Percentiles rank a stretch among this genome's conserved stretches.
Evolutionary conservation across 2,329 filamentous ascomycete species (phyloP).

Genomic region (Alternaria gansuensis): DNA sequence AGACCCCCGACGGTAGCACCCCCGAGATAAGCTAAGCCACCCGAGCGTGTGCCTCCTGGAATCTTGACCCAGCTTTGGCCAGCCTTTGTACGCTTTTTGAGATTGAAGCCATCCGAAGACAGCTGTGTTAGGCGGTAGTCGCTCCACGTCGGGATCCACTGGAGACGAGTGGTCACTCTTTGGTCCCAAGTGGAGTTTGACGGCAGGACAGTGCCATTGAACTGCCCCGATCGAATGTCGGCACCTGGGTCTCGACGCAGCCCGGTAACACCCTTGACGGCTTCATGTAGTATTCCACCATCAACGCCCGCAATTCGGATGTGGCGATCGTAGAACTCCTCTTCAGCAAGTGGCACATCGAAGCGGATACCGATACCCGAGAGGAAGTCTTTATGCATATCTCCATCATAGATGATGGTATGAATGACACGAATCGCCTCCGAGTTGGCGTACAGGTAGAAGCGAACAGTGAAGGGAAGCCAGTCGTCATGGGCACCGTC

Average conservation of each 20-base stretch:
- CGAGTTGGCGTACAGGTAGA: slow-evolving; percentile 68
- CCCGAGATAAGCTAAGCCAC: slow-evolving; percentile 67
- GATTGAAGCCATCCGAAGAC: slow-evolving; percentile 67
- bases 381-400: slow-evolving; percentile 62
- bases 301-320: slow-evolving; percentile 65
- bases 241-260: slow-evolving; percentile 65
- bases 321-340: slow-evolving; percentile 67
- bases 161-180: slow-evolving; percentile 57
- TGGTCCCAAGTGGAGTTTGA: slow-evolving; percentile 58
- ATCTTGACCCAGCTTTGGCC: slow-evolving; percentile 68
- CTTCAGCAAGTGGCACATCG: slow-evolving; percentile 62
- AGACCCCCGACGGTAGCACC: slow-evolving; percentile 66
- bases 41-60: slow-evolving; percentile 64
- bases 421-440: slow-evolving; percentile 65
- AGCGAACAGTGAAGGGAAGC: slow-evolving; percentile 65
- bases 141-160: slow-evolving; percentile 68
- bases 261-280: slow-evolving; percentile 68
- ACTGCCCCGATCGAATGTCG: slow-evolving; percentile 61
- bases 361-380: slow-evolving; percentile 65
- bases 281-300: slow-evolving; percentile 66
- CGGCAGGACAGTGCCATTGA: slow-evolving; percentile 58
- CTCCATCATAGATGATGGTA: slow-evolving; percentile 65
- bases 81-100: slow-evolving; percentile 67
- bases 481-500: slow-evolving; percentile 55
- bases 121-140: slow-evolving; percentile 67